phyloP scores from a whole-genome alignment of 495 filamentous ascomycete species.

The Penicillium paradoxum region DNA sequence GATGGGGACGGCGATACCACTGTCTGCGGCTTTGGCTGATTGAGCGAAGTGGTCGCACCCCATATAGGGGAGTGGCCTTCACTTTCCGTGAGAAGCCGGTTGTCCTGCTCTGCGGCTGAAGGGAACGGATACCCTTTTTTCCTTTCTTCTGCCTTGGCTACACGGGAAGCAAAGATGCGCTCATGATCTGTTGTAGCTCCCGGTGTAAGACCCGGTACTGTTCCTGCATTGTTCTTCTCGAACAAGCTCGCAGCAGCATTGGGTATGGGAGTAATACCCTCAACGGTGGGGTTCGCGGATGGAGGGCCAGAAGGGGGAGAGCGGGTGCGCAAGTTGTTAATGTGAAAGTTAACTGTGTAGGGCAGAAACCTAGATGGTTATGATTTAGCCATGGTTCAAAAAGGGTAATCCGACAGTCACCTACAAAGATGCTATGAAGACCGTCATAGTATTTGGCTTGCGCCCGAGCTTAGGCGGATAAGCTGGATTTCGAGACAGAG shows the following conservation, averaged over 20 bases:
- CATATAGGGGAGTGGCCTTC: conserved; percentile 52
- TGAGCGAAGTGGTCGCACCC: conserved; percentile 58
- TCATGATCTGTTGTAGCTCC: conserved; percentile 57
- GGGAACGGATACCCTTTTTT: conserved; percentile 36
- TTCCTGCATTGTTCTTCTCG: conserved; percentile 38
- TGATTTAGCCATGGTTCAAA: neutral
- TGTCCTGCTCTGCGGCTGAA: conserved; percentile 6
- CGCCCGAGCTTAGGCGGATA: conserved; percentile 3
- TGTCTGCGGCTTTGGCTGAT: conserved; percentile 70
- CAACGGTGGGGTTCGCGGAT: conserved; percentile 29
- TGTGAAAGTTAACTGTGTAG: conserved; percentile 76
- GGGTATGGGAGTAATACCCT: conserved; percentile 31
- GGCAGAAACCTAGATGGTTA: conserved; percentile 66
- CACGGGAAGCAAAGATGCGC: conserved; percentile 50
- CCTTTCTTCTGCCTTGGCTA: conserved; percentile 30
- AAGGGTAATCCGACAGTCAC: conserved; percentile 22
- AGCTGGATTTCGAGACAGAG: conserved; percentile 7
- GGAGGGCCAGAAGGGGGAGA: conserved; percentile 24
- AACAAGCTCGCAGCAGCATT: conserved; percentile 38
- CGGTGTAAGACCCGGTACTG: conserved; percentile 41
- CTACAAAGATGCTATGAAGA: conserved; percentile 82
- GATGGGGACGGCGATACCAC: conserved; percentile 64
- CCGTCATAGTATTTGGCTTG: conserved; percentile 56
- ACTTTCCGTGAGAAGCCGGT: conserved; percentile 34
- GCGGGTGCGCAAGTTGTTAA: conserved; percentile 26